Base-by-base conservation (phyloP, 73 alveolate genomes). In the Paramecium tetraurelia region DNA sequence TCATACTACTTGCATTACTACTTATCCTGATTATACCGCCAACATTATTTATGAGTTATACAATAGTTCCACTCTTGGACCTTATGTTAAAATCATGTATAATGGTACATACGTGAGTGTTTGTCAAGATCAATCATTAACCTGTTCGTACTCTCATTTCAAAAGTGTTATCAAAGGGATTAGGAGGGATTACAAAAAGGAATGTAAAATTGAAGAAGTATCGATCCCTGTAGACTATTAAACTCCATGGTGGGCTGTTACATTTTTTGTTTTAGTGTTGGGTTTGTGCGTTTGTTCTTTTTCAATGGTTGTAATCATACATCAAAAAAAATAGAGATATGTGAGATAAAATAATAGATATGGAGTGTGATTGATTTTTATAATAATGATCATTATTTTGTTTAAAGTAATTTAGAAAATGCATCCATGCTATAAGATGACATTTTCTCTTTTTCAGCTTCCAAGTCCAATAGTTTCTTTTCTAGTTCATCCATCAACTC, bases 201-300 rank as follows among this genome's bases (percentile, higher is more conserved):
- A 41, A 75, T 75, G 87, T 75, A 16, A 22, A 75, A 38, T 75
- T 22, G 4, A 33, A 9, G 38, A 41, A 3, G 4, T 20, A 0
- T 14, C 38, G n/a, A 29, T 16, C 1, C 21, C 20, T 29, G 21
- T 75, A 16, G 59, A 22, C 4, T 29, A 11, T 35, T 21, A 75
- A 75, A 75, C 87, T 22, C 87, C 87, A 12, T 35, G 87, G 58
- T 75, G 87, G 87, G 87, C 87, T 14, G 18, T 75, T 4, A 29
- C 68, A 29, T 75, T 75, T 10, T 75, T 75, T 35, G 69, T 75
- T 33, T 20, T 63, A 6, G 84, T 63, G 2, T 63, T 63, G 29
- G 84, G 50, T 21, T 33, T 20, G 4, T 63, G 27, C 3, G n/a
- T 63, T 14, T 63, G 84, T 7, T 63, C 84, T 31, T 12, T 63